Conservation (phyloP, 2,329 filamentous ascomycete species). For the Orbilia javanica region DNA sequence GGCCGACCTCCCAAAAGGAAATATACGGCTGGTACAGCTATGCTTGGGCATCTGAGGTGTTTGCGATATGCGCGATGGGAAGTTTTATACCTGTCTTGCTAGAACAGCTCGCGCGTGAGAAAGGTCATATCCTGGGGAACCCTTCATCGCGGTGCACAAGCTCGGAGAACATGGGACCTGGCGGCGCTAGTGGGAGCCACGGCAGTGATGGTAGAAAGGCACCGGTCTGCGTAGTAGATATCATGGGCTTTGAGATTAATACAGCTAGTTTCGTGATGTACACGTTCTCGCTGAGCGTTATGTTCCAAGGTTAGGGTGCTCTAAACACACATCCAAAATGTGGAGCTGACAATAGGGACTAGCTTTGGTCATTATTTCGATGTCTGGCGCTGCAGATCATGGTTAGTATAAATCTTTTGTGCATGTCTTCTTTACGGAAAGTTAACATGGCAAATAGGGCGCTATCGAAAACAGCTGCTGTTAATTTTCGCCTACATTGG, state of each 20-base stretch:
- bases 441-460: constrained; percentile 53
- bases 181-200: constrained; percentile 16
- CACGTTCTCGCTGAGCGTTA: constrained; percentile 91
- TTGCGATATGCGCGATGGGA: constrained; percentile 88
- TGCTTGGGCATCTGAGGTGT: constrained; percentile 95
- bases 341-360: constrained; percentile 6
- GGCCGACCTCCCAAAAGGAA: constrained; percentile 89
- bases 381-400: constrained; percentile 95
- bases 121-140: constrained; percentile 86
- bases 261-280: constrained; percentile 99
- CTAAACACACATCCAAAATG: background rate
- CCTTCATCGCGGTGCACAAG: constrained; percentile 76
- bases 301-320: constrained; percentile 49
- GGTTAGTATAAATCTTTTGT: constrained; percentile 69
- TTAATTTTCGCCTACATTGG: constrained; percentile 87
- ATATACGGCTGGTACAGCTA: constrained; percentile 95
- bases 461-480: constrained; percentile 86
- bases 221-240: constrained; percentile 81
- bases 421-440: background rate
- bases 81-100: constrained; percentile 96
- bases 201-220: constrained; percentile 20
- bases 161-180: constrained; percentile 50
- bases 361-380: constrained; percentile 85
- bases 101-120: constrained; percentile 91
- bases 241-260: constrained; percentile 88